Evolutionary conservation across 257 asterid species (phyloP).

Genomic region (Solanum gandarillasii): DNA sequence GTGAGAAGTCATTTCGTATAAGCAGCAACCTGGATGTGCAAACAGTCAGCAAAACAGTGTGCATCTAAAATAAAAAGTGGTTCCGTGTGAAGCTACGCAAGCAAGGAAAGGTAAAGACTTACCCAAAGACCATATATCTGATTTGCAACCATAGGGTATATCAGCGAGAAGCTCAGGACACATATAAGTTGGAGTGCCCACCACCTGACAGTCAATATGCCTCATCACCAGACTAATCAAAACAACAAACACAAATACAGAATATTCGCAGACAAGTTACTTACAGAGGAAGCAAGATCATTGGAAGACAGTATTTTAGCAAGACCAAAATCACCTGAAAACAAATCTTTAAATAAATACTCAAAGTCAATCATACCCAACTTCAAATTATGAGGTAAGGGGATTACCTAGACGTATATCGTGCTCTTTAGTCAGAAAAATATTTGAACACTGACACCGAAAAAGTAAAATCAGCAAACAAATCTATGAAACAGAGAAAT

Average conservation of each 20-base stretch:
- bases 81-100: background rate
- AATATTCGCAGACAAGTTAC: slow-evolving; percentile 11
- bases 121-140: slow-evolving; percentile 99
- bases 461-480: slow-evolving; percentile 9
- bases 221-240: background rate
- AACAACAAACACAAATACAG: background rate
- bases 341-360: background rate
- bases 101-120: slow-evolving; percentile 8
- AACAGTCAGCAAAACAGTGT: slow-evolving; percentile 2
- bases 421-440: slow-evolving; percentile 84
- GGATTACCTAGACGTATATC: slow-evolving; percentile 85
- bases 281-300: slow-evolving; percentile 96
- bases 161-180: slow-evolving; percentile 99
- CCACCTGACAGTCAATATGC: slow-evolving; percentile 41
- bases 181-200: slow-evolving; percentile 99
- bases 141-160: slow-evolving; percentile 95
- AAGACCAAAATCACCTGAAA: slow-evolving; percentile 96
- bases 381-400: background rate
- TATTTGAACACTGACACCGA: slow-evolving; percentile 80
- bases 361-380: background rate
- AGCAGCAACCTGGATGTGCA: slow-evolving; percentile 66
- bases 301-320: slow-evolving; percentile 86
- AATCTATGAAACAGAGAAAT: background rate
- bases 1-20: slow-evolving; percentile 85
- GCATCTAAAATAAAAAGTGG: slow-evolving; percentile 1